phyloP scores from a whole-genome alignment of 2,329 filamentous ascomycete species.

The Zymoseptoria brevis region DNA sequence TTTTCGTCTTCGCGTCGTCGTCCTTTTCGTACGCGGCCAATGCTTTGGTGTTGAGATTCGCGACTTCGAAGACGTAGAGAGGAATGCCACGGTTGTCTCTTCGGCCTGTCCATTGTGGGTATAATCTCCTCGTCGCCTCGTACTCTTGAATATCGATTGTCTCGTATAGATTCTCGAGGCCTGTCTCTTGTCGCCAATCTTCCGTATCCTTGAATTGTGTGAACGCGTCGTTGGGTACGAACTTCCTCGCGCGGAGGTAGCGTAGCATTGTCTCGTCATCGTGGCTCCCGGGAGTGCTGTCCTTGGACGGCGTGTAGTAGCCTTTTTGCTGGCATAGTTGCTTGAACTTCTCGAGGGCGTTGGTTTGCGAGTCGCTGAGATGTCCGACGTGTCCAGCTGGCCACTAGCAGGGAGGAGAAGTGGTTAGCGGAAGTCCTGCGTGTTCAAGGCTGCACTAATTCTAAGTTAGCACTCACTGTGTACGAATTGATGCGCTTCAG shows the following conservation, averaged over 20 bases:
- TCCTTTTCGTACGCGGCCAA: slow-evolving; percentile 69
- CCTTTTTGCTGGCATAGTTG: slow-evolving; percentile 55
- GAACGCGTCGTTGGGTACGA: slow-evolving; percentile 67
- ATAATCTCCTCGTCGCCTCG: slow-evolving; percentile 70
- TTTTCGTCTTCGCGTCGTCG: slow-evolving; percentile 46
- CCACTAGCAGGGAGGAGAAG: slow-evolving; percentile 39
- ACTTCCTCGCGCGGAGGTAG: slow-evolving; percentile 77
- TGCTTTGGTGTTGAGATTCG: slow-evolving; percentile 72
- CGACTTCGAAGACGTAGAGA: slow-evolving; percentile 83
- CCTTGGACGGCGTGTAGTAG: slow-evolving; percentile 46
- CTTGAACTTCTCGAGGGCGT: slow-evolving; percentile 66
- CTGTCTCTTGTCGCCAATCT: slow-evolving; percentile 73
- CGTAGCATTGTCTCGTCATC: slow-evolving; percentile 71
- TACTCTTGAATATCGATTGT: slow-evolving; percentile 81
- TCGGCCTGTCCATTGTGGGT: slow-evolving; percentile 90
- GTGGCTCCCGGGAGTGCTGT: slow-evolving; percentile 46
- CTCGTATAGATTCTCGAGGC: slow-evolving; percentile 70
- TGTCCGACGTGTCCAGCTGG: slow-evolving; percentile 75
- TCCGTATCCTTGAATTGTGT: slow-evolving; percentile 83
- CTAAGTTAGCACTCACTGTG: slow-evolving; percentile 20
- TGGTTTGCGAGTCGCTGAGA: slow-evolving; percentile 60
- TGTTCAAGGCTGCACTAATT: too few relatives aligned
- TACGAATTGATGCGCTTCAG: slow-evolving; percentile 26
- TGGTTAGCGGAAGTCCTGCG: too few relatives aligned
- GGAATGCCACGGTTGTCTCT: slow-evolving; percentile 86